phyloP scores from a whole-genome alignment of 306 rosid species.

The apple (Malus domestica) region DNA sequence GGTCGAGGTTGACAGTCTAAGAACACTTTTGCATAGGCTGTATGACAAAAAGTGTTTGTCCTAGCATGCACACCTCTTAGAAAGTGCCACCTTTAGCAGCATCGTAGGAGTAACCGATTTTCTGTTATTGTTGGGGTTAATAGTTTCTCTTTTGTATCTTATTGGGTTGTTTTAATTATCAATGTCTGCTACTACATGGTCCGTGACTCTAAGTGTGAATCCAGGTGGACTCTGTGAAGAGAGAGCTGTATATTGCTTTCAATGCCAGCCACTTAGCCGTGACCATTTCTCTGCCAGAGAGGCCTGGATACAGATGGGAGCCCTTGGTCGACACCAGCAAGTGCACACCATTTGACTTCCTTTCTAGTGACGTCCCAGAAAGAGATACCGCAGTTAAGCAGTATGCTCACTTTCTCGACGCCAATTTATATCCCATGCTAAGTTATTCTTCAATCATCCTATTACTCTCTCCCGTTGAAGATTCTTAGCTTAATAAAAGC shows the following conservation, averaged over 20 bases:
- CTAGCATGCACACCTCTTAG: neutral
- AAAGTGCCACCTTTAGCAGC: neutral
- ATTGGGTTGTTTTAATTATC: neutral
- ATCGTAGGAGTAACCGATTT: neutral
- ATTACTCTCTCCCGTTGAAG: conserved; percentile 44
- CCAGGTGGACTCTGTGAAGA: conserved; percentile 72
- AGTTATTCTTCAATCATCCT: conserved; percentile 92
- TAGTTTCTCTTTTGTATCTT: neutral
- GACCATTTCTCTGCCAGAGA: conserved; percentile 61
- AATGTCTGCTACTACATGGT: neutral
- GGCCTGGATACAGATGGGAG: conserved; percentile 82
- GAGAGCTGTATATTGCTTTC: conserved; percentile 84
- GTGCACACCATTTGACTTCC: conserved; percentile 68
- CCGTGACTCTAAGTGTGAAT: conserved; percentile 4
- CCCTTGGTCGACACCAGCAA: conserved; percentile 86
- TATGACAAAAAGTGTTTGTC: neutral
- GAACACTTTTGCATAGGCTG: neutral
- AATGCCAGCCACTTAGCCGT: conserved; percentile 71
- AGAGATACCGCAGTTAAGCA: conserved; percentile 63
- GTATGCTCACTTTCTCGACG: conserved; percentile 75
- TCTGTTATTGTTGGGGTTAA: neutral
- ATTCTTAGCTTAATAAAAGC: conserved; percentile 15
- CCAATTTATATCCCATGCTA: conserved; percentile 81
- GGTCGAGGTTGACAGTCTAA: neutral
- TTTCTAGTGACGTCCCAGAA: conserved; percentile 50